Percentiles rank a stretch among this genome's conserved stretches.
phyloP scores from a whole-genome alignment of 129 eudicot species.

The Arctium minus region DNA sequence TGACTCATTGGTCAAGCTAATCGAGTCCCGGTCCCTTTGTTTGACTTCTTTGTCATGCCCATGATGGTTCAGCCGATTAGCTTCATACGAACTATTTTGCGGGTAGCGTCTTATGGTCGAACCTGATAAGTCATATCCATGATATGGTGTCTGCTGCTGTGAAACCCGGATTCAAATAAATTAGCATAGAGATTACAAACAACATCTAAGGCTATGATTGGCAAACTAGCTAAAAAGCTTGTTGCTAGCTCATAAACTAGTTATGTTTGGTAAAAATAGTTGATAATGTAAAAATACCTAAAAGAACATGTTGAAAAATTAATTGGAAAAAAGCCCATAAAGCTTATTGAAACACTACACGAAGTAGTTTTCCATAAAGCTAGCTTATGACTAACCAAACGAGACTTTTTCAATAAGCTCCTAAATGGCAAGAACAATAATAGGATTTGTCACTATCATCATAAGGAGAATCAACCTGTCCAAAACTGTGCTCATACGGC shows the following conservation, averaged over 20 bases:
- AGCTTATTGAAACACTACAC: neutral
- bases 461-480: constrained; percentile 53
- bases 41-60: constrained; percentile 41
- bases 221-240: too few species aligned
- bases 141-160: constrained; percentile 48
- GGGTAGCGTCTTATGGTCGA: constrained; percentile 43
- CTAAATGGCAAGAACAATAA: neutral
- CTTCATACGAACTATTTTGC: constrained; percentile 36
- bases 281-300: too few species aligned
- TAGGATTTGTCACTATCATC: neutral
- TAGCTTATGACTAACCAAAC: too few species aligned
- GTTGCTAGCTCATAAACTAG: neutral
- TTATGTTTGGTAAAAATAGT: too few species aligned
- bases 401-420: neutral
- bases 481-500: constrained; percentile 34
- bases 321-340: neutral
- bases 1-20: constrained; percentile 29
- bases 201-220: neutral
- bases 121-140: constrained; percentile 39
- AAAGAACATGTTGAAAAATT: too few species aligned
- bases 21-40: constrained; percentile 50
- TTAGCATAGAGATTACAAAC: neutral
- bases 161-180: constrained; percentile 17
- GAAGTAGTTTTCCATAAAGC: too few species aligned
- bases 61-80: constrained; percentile 28